Percentiles rank a stretch among this genome's conserved stretches.
These are phyloP conservation scores for Nidularia sp. DNA, from an alignment of 768 basidiomycete genomes.

Conservation along the genomic window DNA sequence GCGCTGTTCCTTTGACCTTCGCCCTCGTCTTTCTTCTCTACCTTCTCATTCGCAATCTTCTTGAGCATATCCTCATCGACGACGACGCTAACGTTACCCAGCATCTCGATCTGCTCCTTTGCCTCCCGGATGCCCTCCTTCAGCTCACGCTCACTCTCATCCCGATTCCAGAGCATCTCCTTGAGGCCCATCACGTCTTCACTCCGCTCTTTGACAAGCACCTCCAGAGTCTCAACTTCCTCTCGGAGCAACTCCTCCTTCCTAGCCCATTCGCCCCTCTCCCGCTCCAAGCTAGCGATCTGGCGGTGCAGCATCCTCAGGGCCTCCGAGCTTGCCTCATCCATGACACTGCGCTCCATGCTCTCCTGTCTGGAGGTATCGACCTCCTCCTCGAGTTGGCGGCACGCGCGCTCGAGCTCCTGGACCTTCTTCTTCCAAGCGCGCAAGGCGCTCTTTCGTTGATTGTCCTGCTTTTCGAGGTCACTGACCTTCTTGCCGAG, in stretches of 20 bases:
- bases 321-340: slow-evolving; percentile 75
- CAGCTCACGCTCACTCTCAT: slow-evolving; percentile 51
- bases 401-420: slow-evolving; percentile 66
- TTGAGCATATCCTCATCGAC: slow-evolving; percentile 41
- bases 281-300: slow-evolving; percentile 72
- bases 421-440: slow-evolving; percentile 75
- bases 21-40: slow-evolving; percentile 35
- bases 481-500: slow-evolving; percentile 50
- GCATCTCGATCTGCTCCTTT: slow-evolving; percentile 58
- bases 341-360: slow-evolving; percentile 79
- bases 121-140: slow-evolving; percentile 49
- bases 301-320: slow-evolving; percentile 77
- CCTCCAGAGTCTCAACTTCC: slow-evolving; percentile 48
- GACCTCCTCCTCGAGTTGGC: slow-evolving; percentile 79
- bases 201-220: slow-evolving; percentile 37
- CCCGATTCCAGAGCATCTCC: slow-evolving; percentile 38
- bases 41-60: slow-evolving; percentile 33
- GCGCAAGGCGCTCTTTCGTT: slow-evolving; percentile 48
- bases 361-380: slow-evolving; percentile 81
- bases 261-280: slow-evolving; percentile 45
- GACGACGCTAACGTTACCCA: slow-evolving; percentile 43
- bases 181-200: slow-evolving; percentile 41
- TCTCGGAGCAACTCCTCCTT: slow-evolving; percentile 36
- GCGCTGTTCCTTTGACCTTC: slow-evolving; percentile 31
- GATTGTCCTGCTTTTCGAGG: slow-evolving; percentile 60